Evolutionary conservation across 2,329 filamentous ascomycete species (phyloP), one percentile per base, ranked within the genome.

Genomic region (Sarocladiaceae sp.): DNA sequence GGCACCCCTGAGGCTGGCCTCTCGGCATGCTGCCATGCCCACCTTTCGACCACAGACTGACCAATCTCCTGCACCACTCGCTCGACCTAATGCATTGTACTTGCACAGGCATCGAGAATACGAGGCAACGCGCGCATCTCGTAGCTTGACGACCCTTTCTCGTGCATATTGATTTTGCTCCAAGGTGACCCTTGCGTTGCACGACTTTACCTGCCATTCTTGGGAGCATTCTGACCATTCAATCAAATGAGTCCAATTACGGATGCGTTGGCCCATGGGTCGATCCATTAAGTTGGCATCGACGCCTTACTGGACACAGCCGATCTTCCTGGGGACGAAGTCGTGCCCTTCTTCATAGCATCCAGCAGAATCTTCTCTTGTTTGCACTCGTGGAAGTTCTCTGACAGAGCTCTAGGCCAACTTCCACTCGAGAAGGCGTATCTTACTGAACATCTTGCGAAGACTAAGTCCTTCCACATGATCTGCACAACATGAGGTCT

Each of bases 401-500:
- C 31, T 35, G n/a, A 11, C 31, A 35, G 31, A 11, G n/a, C 11
- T 35, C 11, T 35, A 35, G n/a, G n/a, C n/a, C n/a, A n/a, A n/a
- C n/a, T n/a, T 13, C 13, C 37, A 42, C 37, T 20, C 18, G 10
- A n/a, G n/a, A n/a, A n/a, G n/a, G n/a, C n/a, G n/a, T n/a, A n/a
- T n/a, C n/a, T n/a, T n/a, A n/a, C n/a, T n/a, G n/a, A n/a, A n/a
- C n/a, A n/a, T n/a, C n/a, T n/a, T n/a, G n/a, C n/a, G n/a, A n/a
- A n/a, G n/a, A n/a, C n/a, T n/a, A n/a, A n/a, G n/a, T n/a, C n/a
- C n/a, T n/a, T n/a, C n/a, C n/a, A n/a, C n/a, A n/a, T n/a, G n/a
- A n/a, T n/a, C n/a, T n/a, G 17, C 12, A 12, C 53, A 54, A 12
- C 40, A 64, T 64, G 62, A 58, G 57, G 33, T 52, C 53, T 18